phyloP scores from a whole-genome alignment of 2,329 filamentous ascomycete species.

The Chrysoporthe deuterocubensis region DNA sequence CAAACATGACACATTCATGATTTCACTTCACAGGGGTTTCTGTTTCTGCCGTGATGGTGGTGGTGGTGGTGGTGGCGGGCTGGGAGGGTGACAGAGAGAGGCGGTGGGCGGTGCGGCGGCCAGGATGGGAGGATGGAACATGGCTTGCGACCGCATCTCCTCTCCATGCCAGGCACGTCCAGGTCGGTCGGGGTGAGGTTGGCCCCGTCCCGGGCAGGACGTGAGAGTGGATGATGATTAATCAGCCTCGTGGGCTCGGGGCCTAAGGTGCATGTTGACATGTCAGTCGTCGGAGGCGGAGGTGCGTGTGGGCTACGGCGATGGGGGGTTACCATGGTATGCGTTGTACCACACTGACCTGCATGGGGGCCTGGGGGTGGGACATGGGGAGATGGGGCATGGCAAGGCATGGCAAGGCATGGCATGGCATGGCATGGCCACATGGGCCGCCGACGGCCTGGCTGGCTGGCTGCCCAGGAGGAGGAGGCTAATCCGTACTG shows the following conservation, averaged over 20 bases:
- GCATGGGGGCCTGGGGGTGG: slow-evolving; percentile 17
- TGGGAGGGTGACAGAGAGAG: too few species aligned
- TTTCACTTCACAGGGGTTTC: background rate
- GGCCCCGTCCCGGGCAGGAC: background rate
- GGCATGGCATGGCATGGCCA: background rate
- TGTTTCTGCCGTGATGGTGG: background rate
- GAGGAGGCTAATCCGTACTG: too few species aligned
- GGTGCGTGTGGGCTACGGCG: background rate
- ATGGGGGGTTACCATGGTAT: background rate
- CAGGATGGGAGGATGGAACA: too few species aligned
- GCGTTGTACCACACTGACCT: slow-evolving; percentile 11
- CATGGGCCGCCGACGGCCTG: background rate
- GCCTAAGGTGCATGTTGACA: background rate
- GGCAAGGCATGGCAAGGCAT: background rate
- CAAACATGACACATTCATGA: background rate
- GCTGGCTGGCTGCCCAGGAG: too few species aligned
- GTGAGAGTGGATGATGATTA: background rate
- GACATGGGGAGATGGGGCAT: background rate
- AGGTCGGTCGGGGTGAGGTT: background rate
- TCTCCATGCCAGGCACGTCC: background rate
- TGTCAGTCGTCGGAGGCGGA: slow-evolving; percentile 5
- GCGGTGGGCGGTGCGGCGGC: too few species aligned
- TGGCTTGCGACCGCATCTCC: too few species aligned
- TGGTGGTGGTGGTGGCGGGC: too few species aligned
- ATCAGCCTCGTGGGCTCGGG: background rate